These are phyloP conservation scores for Kodamaea anthophila DNA, from an alignment of 1,139 yeast species.

Conservation along the genomic window DNA sequence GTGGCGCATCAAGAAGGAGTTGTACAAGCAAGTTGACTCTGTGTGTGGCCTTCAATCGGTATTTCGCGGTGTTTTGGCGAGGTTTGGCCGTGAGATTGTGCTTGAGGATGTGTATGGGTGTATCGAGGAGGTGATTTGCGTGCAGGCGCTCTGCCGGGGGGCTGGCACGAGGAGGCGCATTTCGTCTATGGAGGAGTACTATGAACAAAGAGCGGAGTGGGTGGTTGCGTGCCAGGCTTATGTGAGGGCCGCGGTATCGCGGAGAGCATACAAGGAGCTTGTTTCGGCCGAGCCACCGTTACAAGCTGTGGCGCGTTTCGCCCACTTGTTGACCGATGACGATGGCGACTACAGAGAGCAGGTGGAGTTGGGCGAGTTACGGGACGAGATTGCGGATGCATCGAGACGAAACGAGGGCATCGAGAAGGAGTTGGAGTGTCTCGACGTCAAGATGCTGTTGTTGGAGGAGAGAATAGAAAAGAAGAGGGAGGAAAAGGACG, in stretches of 20 bases:
- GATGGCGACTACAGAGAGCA: conserved; percentile 76
- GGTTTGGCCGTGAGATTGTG: conserved; percentile 45
- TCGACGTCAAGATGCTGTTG: conserved; percentile 76
- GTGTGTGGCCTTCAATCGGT: conserved; percentile 28
- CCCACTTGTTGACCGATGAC: conserved; percentile 67
- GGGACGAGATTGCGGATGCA: conserved; percentile 60
- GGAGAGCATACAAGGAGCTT: conserved; percentile 67
- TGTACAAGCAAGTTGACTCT: conserved; percentile 12
- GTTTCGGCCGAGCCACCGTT: conserved; percentile 72
- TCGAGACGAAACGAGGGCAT: conserved; percentile 61
- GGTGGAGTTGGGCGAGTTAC: conserved; percentile 57
- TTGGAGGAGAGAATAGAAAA: conserved; percentile 66
- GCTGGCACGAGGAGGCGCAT: conserved; percentile 28
- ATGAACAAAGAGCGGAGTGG: conserved; percentile 46
- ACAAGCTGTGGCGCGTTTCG: conserved; percentile 69
- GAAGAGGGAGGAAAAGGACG: conserved; percentile 38
- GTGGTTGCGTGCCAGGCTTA: conserved; percentile 71
- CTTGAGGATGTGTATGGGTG: conserved; percentile 50
- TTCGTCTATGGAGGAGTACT: conserved; percentile 43
- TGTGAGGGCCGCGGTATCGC: conserved; percentile 62
- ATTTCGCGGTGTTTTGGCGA: conserved; percentile 42
- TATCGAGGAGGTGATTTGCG: conserved; percentile 27
- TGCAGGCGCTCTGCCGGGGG: conserved; percentile 53
- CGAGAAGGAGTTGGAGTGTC: conserved; percentile 69
- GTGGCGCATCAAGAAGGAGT: conserved; percentile 18